Conservation (phyloP, 2,329 filamentous ascomycete species). For the Madurella fahalii region DNA sequence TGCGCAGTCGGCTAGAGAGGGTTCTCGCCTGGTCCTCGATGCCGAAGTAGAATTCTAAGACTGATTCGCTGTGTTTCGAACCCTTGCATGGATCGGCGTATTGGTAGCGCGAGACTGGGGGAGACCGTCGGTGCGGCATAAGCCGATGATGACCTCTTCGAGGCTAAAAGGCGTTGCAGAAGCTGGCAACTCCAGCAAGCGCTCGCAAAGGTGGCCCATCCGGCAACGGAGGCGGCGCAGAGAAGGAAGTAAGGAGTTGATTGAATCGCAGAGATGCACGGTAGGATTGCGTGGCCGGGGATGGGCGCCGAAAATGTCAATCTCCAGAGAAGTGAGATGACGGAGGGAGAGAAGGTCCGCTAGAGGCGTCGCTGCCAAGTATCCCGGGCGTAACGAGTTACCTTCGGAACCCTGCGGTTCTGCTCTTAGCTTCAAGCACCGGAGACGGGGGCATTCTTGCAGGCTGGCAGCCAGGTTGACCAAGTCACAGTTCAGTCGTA, state of each 20-base stretch:
- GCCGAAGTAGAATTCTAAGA: background rate
- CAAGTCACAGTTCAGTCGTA: background rate
- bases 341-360: background rate
- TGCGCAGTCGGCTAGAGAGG: background rate
- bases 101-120: background rate
- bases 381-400: background rate
- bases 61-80: no score
- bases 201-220: background rate
- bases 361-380: background rate
- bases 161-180: background rate
- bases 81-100: background rate
- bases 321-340: conserved; percentile 7
- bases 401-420: no score
- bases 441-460: background rate
- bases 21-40: background rate
- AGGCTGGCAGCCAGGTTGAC: background rate
- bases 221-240: conserved; percentile 8
- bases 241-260: conserved; percentile 1
- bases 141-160: conserved; percentile 11
- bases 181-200: background rate
- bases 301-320: conserved; percentile 3
- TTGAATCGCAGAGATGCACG: background rate
- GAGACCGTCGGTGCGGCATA: background rate
- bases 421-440: background rate
- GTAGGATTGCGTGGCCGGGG: background rate